phyloP scores from a whole-genome alignment of 1,139 yeast species.

The Kurtzmaniella quercitrusa region DNA sequence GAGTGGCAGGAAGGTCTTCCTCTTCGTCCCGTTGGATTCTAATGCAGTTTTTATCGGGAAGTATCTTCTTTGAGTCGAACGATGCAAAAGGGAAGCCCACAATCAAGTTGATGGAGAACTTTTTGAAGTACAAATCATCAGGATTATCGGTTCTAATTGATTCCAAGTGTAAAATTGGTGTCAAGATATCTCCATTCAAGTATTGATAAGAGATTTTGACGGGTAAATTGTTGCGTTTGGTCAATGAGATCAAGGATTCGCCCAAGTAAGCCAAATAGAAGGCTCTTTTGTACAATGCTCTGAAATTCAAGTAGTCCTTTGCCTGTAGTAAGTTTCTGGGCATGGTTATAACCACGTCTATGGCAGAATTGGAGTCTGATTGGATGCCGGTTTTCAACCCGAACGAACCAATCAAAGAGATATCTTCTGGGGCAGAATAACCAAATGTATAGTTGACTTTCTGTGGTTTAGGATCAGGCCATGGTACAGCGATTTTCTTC shows the following conservation, averaged over 20 bases:
- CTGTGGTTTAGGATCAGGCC: constrained; percentile 83
- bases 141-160: constrained; percentile 46
- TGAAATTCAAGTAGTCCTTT: constrained; percentile 85
- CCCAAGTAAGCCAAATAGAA: constrained; percentile 80
- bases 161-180: constrained; percentile 59
- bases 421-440: constrained; percentile 67
- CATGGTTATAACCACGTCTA: constrained; percentile 82
- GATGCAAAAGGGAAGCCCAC: constrained; percentile 68
- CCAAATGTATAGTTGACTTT: constrained; percentile 66
- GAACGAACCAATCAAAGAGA: constrained; percentile 83
- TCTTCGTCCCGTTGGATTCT: constrained; percentile 45
- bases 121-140: constrained; percentile 52
- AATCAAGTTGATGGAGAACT: constrained; percentile 66
- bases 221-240: constrained; percentile 52
- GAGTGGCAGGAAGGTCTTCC: constrained; percentile 66
- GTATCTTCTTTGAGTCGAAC: constrained; percentile 71
- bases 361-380: constrained; percentile 42
- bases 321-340: constrained; percentile 70
- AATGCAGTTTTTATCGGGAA: constrained; percentile 76
- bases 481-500: constrained; percentile 64
- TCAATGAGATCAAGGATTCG: constrained; percentile 51
- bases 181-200: constrained; percentile 60
- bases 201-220: constrained; percentile 54
- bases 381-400: constrained; percentile 79
- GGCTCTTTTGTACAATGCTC: constrained; percentile 86